A percentile compares a stretch with the other conserved stretches of the same genome.
Conservation (phyloP, 2,329 filamentous ascomycete genomes). For the Fusarium beomiforme region DNA sequence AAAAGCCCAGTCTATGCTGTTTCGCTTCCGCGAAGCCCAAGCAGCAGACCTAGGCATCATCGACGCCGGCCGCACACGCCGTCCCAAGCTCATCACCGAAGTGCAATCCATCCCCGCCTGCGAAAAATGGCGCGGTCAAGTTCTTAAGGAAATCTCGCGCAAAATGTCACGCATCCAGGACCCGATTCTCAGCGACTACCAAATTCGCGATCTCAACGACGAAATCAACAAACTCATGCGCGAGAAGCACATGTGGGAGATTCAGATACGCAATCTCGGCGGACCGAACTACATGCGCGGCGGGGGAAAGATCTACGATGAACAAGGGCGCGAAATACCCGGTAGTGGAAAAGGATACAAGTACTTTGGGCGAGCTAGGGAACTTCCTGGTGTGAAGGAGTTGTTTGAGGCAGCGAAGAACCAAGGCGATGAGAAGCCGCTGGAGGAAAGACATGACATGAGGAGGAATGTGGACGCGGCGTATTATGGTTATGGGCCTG, state of each 20-base stretch:
- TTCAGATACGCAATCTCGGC: conserved; percentile 94
- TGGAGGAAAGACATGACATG: conserved; percentile 75
- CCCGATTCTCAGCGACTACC: conserved; percentile 88
- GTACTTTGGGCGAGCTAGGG: conserved; percentile 90
- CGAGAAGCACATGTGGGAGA: conserved; percentile 99
- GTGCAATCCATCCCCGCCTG: conserved; percentile 85
- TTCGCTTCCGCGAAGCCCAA: conserved; percentile 98
- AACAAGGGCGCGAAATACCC: conserved; percentile 75
- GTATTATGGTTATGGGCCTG: conserved; percentile 94
- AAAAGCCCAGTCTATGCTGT: conserved; percentile 99
- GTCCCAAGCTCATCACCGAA: conserved; percentile 90
- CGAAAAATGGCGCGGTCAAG: conserved; percentile 98
- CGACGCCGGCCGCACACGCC: conserved; percentile 87
- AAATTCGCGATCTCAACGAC: conserved; percentile 97
- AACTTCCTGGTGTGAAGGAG: conserved; percentile 95
- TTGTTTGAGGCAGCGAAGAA: conserved; percentile 83
- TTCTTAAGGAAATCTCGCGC: conserved; percentile 95
- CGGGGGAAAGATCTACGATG: conserved; percentile 75
- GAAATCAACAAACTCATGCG: conserved; percentile 99
- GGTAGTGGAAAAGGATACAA: conserved; percentile 89
- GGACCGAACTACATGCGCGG: conserved; percentile 96
- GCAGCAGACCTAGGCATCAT: conserved; percentile 96
- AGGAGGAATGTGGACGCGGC: conserved; percentile 85
- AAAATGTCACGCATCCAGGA: conserved; percentile 98
- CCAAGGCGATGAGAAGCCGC: conserved; percentile 67